phyloP scores from a whole-genome alignment of 192 early-diverging fungal species.

The Linnemannia zychae region DNA sequence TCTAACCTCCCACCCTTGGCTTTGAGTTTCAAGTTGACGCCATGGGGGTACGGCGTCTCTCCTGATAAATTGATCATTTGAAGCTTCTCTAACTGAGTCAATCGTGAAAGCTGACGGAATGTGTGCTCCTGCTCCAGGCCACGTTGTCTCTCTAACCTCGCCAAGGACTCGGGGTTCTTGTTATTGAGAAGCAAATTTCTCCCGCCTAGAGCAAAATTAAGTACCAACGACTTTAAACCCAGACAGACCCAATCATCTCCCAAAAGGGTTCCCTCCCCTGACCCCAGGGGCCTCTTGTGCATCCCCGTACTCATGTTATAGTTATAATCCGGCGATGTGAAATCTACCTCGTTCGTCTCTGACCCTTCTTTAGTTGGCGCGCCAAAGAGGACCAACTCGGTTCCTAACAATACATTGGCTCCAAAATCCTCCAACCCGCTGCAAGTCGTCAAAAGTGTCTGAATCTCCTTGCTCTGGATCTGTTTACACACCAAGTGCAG shows the following conservation, averaged over 20 bases:
- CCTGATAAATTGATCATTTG: not conserved
- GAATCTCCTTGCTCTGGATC: not conserved
- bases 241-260: constrained; percentile 18
- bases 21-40: constrained; percentile 5
- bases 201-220: not conserved
- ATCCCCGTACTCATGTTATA: not conserved
- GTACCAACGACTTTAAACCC: not conserved
- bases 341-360: not conserved
- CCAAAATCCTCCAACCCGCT: not conserved
- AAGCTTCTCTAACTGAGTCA: not conserved
- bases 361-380: not conserved
- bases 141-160: not conserved
- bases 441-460: constrained; percentile 11
- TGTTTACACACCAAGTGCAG: not conserved
- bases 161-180: not conserved
- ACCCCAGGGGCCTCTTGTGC: not conserved
- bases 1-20: constrained; percentile 10
- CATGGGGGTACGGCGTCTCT: not conserved
- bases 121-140: constrained; percentile 2
- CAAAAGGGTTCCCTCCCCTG: not conserved
- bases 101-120: constrained; percentile 1
- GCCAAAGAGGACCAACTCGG: constrained; percentile 2
- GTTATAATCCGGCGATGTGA: not conserved
- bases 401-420: not conserved
- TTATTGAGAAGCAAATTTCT: not conserved